phyloP scores from a whole-genome alignment of 345 rosid genomes.

The Acer campestre region DNA sequence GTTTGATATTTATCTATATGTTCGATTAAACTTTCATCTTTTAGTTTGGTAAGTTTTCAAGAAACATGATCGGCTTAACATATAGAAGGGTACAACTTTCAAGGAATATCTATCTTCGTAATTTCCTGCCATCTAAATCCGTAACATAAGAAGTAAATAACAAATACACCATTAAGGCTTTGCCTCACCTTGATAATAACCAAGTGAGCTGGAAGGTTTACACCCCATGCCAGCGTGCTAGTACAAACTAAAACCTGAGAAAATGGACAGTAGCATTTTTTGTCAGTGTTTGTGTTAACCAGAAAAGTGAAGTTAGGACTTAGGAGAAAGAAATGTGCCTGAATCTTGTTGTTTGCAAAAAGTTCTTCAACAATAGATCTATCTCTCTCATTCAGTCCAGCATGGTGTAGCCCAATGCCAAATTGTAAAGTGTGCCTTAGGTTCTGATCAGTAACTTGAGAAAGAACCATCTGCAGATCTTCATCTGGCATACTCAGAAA shows the following conservation, averaged over 20 bases:
- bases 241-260: conserved; percentile 88
- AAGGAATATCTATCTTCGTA: background rate
- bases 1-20: background rate
- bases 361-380: conserved; percentile 95
- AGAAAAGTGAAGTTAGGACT: conserved; percentile 13
- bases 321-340: conserved; percentile 50
- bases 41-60: background rate
- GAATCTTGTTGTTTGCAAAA: conserved; percentile 93
- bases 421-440: conserved; percentile 94
- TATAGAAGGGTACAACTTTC: background rate
- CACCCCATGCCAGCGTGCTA: conserved; percentile 98
- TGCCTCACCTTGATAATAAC: conserved; percentile 87
- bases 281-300: conserved; percentile 6
- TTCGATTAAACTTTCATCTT: background rate
- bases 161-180: conserved; percentile 17
- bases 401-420: conserved; percentile 97
- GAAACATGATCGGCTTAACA: background rate
- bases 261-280: background rate
- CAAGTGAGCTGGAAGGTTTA: conserved; percentile 95
- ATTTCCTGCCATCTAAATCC: background rate
- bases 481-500: conserved; percentile 86
- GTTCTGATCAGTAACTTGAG: conserved; percentile 91
- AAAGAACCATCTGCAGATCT: conserved; percentile 90
- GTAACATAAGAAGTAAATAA: conserved; percentile 7
- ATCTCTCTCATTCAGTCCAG: conserved; percentile 94